phyloP scores from a whole-genome alignment of 2,329 filamentous ascomycete genomes.

The Colletotrichum horii region DNA sequence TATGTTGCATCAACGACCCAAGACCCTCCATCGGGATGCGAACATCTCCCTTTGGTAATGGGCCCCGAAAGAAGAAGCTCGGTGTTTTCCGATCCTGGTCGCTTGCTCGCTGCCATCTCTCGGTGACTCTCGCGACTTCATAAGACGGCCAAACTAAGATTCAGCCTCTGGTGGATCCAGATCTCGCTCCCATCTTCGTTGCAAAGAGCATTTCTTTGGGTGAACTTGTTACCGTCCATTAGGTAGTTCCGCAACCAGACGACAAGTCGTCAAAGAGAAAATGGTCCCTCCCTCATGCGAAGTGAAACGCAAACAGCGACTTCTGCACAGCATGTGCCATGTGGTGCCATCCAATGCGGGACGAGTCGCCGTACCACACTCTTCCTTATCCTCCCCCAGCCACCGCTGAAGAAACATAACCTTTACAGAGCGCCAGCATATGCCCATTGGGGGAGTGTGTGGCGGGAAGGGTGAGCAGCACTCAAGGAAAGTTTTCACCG shows the following conservation, averaged over 20 bases:
- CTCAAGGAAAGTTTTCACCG: neutral
- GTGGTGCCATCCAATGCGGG: neutral
- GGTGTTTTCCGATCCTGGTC: neutral
- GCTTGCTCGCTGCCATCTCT: neutral
- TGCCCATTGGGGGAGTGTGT: neutral
- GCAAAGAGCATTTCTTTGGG: neutral
- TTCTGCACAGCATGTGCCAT: neutral
- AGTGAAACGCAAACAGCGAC: neutral
- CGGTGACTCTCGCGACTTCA: neutral
- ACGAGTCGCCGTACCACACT: neutral
- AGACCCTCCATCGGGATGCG: neutral
- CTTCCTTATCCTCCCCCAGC: neutral
- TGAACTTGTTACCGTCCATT: neutral
- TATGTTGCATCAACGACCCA: neutral
- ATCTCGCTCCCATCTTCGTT: neutral
- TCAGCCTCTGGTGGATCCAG: neutral
- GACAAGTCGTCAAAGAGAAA: neutral
- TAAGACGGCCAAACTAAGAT: neutral
- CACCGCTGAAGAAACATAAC: neutral
- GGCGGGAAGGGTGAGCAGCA: neutral
- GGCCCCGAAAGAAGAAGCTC: neutral
- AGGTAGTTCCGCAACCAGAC: neutral
- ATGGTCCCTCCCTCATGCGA: neutral
- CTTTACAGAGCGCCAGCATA: neutral
- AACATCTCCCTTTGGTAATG: neutral